Evolutionary conservation across 2,329 filamentous ascomycete species (phyloP), one percentile per base, ranked within the genome.

Genomic region (Nigrospora sphaerica): DNA sequence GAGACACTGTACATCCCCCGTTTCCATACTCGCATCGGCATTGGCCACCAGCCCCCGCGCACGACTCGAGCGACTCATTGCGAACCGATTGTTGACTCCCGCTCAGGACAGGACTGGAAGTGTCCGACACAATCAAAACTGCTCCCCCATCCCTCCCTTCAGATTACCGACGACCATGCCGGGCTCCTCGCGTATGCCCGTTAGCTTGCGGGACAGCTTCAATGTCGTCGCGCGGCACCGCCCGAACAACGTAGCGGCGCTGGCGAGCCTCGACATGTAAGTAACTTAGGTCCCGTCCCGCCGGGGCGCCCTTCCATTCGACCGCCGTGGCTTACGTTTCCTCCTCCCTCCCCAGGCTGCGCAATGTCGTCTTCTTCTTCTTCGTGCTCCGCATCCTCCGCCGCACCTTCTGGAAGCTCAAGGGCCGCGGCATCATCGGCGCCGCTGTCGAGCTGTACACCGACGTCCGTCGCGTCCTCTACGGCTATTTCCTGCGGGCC

Each of bases 351-450:
- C 18, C 18, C 16, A 92, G 88, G 49, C 61, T 95, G 51, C 87
- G 88, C 46, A 95, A 96, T 63, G 73, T 96, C 49, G 73, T 97
- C 57, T 95, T 97, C 66, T 75, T 91, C 61, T 78, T 95, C 57
- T 96, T 97, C 70, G 65, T 96, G 49, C 72, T 95, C 41, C 85
- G 91, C 62, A 86, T 90, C 75, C 80, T 85, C 32, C 87, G 89
- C 54, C 87, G 86, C 60, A 78, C 80, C 28, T 85, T 88, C 63
- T 86, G 89, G 71, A 88, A 93, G 62, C 77, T 97, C 55, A 88
- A 87, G 60, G 93, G 93, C 55, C 89, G 93, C 63, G 93, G 93
- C 54, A 66, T 93, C 58, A 69, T 95, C 61, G 92, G 92, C 52
- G 87, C 88, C 48, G 60, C 89, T 50, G 72, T 80, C 59, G 83